These are phyloP conservation scores for Botrytis fragariae DNA, from an alignment of 2,329 filamentous ascomycete species.

Conservation along the genomic window DNA sequence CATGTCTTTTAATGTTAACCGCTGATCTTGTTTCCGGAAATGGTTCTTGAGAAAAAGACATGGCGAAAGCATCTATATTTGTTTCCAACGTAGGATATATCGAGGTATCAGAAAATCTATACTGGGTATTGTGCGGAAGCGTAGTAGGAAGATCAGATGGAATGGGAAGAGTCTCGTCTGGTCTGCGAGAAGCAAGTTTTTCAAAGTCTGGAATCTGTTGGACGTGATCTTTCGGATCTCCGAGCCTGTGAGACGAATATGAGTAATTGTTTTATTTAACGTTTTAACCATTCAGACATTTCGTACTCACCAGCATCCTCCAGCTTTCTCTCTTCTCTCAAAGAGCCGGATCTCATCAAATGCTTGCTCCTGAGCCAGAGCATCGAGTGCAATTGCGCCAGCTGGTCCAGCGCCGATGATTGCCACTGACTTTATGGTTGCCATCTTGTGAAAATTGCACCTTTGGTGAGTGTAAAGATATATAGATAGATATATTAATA, in stretches of 20 bases:
- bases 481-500: neutral
- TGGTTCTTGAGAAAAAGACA: slow-evolving; percentile 58
- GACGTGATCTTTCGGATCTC: slow-evolving; percentile 40
- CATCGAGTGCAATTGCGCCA: slow-evolving; percentile 59
- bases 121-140: slow-evolving; percentile 43
- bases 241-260: slow-evolving; percentile 42
- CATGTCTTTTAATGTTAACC: slow-evolving; percentile 49
- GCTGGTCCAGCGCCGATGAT: slow-evolving; percentile 61
- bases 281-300: neutral
- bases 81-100: slow-evolving; percentile 65
- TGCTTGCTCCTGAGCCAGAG: slow-evolving; percentile 54
- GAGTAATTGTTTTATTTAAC: neutral
- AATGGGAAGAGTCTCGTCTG: slow-evolving; percentile 49
- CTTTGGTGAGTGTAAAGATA: neutral
- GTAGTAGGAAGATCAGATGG: slow-evolving; percentile 49
- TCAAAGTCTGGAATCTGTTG: slow-evolving; percentile 45
- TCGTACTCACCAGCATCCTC: slow-evolving; percentile 57
- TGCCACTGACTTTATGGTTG: slow-evolving; percentile 46
- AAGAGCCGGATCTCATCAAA: slow-evolving; percentile 62
- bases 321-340: slow-evolving; percentile 56
- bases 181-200: slow-evolving; percentile 47
- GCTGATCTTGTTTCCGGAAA: slow-evolving; percentile 47
- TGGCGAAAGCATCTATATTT: slow-evolving; percentile 57
- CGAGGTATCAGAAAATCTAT: slow-evolving; percentile 56
- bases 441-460: slow-evolving; percentile 23